Evolutionary conservation across 1,139 yeast species (phyloP), one percentile per base, ranked within the genome.

Genomic region (Suzukiozyma palmioleophila): DNA sequence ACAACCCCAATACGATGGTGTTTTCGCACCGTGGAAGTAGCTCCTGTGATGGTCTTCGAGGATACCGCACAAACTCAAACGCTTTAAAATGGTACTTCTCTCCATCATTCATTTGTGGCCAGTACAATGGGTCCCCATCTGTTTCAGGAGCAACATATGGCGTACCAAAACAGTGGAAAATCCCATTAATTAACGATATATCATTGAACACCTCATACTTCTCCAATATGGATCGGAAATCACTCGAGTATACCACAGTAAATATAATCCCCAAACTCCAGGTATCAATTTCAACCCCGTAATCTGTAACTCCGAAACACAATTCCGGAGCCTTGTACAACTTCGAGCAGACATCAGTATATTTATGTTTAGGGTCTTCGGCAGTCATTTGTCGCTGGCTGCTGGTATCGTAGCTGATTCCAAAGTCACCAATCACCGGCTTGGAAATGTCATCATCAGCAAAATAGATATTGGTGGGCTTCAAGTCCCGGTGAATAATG

Each of bases 401-500:
- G 18, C 40, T 49, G 1, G 39, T 41, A 30, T 62, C 58, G 40
- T 66, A 87, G 22, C 90, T 74, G 27, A 87, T 82, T 7, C 97
- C 96, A 58, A 90, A 84, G 57, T 92, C 97, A 10, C 85, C 80
- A 9, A 84, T 56, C 1, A 79, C 66, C 1, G 73, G 71, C 0
- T 75, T 64, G 1, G 54, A 54, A 3, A 53, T 43, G 8, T 51
- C 53, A 2, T 59, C 53, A 5, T 53, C 51, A 3, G 53, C 51
- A 49, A 86, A 73, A 58, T 87, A 60, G 31, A 90, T 72, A 53
- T 90, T 90, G 14, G 79, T 79, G 0, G 95, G 95, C 58, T 90
- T 90, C 39, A 90, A 62, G 57, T 90, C 97, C 35, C 97, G 72
- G 56, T 90, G 97, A 12, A 90, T 88, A n/a, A 90, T 73, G 0